Conservation (phyloP, 805 yeast species). For the Lipomyces spencermartinsiae region DNA sequence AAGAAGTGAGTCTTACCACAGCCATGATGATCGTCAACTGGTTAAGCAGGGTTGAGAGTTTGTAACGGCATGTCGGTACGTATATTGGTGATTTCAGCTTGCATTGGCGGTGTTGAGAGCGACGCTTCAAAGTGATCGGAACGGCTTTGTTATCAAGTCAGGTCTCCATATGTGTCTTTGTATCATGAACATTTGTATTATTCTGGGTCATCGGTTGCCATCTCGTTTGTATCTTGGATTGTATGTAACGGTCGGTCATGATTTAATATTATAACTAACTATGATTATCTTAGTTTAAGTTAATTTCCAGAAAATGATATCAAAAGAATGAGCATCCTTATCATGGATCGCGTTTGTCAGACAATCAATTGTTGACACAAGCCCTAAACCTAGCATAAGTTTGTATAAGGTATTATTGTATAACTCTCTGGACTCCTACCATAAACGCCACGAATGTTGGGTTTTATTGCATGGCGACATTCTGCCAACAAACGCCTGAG, state of each 20-base stretch:
- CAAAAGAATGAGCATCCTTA: no score
- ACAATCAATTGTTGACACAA: no score
- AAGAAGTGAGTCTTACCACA: conserved; percentile 30
- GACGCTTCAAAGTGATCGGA: not conserved
- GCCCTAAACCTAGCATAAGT: no score
- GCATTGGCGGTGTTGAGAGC: not conserved
- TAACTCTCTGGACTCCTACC: no score
- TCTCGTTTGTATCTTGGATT: not conserved
- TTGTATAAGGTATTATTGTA: no score
- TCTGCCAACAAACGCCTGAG: no score
- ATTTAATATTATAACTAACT: no score
- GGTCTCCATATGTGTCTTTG: not conserved
- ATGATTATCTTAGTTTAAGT: no score
- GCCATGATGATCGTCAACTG: conserved; percentile 39
- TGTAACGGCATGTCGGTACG: conserved; percentile 7
- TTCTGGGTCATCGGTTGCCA: not conserved
- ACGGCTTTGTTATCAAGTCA: not conserved
- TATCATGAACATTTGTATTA: not conserved
- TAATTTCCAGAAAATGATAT: no score
- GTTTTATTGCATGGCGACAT: no score
- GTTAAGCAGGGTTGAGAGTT: conserved; percentile 34
- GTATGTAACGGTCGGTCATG: not conserved
- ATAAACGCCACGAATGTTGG: no score
- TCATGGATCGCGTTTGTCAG: no score
- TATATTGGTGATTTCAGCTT: not conserved